Evolutionary conservation across 305 asterid genomes (phyloP), one percentile per base, ranked within the genome.

Genomic region (Andrographis paniculata): DNA sequence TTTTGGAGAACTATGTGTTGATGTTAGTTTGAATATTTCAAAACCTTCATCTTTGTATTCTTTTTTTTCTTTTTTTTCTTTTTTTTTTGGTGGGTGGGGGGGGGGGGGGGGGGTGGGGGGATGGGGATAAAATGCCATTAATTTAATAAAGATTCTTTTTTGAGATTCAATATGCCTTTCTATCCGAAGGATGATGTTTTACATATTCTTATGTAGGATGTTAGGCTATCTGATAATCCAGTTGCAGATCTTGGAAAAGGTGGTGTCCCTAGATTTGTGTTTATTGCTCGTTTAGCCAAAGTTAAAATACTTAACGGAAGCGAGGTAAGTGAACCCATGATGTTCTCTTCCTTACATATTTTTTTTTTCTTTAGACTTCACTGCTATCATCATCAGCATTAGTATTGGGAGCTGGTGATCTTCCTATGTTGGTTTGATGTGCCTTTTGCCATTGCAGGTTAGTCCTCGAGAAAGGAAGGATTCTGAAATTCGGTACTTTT

Each of bases 141-240:
- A 28, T 21, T 48, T 45, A 53, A 20, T 21, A 20, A 17, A 37
- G 10, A 16, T 50, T 20, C 10, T 50, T 21, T 59, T 21, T 13
- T 19, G 50, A n/a, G n/a, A 50, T 33, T 40, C 31, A 16, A 37
- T 48, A 53, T 46, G n/a, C 15, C 0, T 61, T 47, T 22, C 14
- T 14, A 11, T 9, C 16, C 19, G 14, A 9, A 48, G 33, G 45
- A 39, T 22, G 38, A 24, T 52, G 20, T 63, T 60, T n/a, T n/a
- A n/a, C n/a, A n/a, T 58, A 21, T 52, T 55, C 61, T 52, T 56
- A 24, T 53, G 49, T 42, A 91, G 99, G 99, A 91, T 53, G 62
- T 73, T 59, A 75, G 99, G 77, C 82, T 91, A 38, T 78, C 95
- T 1, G 96, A 80, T 41, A 91, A 91, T 70, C 95, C 96, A 50